Evolutionary conservation across 305 asterid genomes (phyloP).

Genomic region (Fraxinus nigra): DNA sequence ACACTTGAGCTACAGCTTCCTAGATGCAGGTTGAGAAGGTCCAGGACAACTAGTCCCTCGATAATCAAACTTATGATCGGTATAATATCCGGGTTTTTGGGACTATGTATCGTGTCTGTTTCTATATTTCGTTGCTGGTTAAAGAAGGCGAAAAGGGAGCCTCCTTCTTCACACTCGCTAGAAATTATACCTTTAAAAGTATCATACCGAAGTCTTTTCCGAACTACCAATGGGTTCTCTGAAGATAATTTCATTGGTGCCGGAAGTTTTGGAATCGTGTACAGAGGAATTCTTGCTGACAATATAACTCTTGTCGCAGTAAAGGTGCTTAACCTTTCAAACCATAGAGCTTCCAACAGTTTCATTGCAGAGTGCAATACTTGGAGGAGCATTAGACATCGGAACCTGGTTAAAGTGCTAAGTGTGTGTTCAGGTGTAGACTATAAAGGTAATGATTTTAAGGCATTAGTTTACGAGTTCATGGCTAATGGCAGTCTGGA

Average conservation of each 20-base stretch:
- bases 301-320: constrained; percentile 13
- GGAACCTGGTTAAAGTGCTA: constrained; percentile 17
- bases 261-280: constrained; percentile 11
- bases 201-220: constrained; percentile 16
- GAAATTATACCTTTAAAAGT: not conserved
- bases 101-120: constrained; percentile 2
- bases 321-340: constrained; percentile 1
- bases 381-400: constrained; percentile 13
- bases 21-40: constrained; percentile 7
- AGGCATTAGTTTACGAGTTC: constrained; percentile 21
- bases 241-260: constrained; percentile 14
- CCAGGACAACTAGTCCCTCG: not conserved
- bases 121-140: not conserved
- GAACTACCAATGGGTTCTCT: constrained; percentile 19
- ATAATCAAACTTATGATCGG: not conserved
- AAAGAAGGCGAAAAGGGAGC: not conserved
- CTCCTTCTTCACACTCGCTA: not conserved
- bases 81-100: not conserved
- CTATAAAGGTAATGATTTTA: constrained; percentile 6
- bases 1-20: constrained; percentile 22
- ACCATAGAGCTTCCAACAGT: constrained; percentile 13
- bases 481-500: constrained; percentile 25
- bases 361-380: constrained; percentile 25
- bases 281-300: constrained; percentile 18
- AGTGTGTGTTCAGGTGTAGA: constrained; percentile 18